Evolutionary conservation across 202 grass and related monocot genomes (phyloP).

Genomic region (Cymbopogon flexuosus): DNA sequence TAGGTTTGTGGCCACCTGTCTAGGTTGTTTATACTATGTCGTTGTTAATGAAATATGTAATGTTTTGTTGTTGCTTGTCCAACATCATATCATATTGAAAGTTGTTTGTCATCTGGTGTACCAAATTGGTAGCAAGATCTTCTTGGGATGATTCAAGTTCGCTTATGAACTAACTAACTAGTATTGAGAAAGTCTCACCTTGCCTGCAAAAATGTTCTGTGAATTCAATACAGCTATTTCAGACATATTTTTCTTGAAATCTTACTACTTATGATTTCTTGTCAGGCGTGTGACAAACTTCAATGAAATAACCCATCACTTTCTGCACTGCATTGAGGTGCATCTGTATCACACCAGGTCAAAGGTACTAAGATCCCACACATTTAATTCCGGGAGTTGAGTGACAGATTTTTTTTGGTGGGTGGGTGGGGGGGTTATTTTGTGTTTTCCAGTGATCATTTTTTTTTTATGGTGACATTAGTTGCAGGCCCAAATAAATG

Average conservation of each 20-base stretch:
- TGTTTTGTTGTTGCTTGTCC: not conserved
- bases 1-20: not conserved
- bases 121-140: not conserved
- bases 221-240: not conserved
- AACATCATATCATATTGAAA: not conserved
- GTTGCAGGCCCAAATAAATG: constrained; percentile 32
- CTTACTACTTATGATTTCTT: constrained; percentile 25
- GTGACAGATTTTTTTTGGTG: not conserved
- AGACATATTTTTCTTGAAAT: not conserved
- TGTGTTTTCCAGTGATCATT: not conserved
- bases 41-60: not conserved
- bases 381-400: constrained; percentile 11
- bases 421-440: too few relatives aligned
- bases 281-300: constrained; percentile 64
- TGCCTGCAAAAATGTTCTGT: not conserved
- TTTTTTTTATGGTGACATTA: not conserved
- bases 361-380: constrained; percentile 49
- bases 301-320: constrained; percentile 76
- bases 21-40: not conserved
- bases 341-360: constrained; percentile 58
- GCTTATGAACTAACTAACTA: not conserved
- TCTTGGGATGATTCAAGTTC: not conserved
- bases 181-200: not conserved
- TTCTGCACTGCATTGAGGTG: constrained; percentile 78
- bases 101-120: not conserved